phyloP scores from a whole-genome alignment of 371 early-diverging fungal genomes.

The Blyttiomyces sp. region DNA sequence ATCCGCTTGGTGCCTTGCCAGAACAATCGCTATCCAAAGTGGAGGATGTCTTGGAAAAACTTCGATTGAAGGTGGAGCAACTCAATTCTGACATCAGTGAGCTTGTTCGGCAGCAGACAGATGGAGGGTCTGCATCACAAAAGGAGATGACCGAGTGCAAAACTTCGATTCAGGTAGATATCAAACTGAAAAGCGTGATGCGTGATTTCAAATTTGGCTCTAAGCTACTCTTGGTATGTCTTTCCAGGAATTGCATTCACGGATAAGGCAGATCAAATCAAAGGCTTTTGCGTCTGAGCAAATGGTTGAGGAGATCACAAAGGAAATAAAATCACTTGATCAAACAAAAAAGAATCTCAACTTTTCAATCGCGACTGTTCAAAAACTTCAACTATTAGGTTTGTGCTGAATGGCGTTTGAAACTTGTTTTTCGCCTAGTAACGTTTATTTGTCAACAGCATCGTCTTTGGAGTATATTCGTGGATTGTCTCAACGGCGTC shows the following conservation, averaged over 20 bases:
- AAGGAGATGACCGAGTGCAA: conserved; percentile 68
- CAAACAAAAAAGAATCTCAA: conserved; percentile 88
- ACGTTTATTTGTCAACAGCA: conserved; percentile 53
- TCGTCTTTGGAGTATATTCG: conserved; percentile 78
- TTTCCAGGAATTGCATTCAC: conserved; percentile 63
- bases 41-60: conserved; percentile 62
- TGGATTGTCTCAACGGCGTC: conserved; percentile 58
- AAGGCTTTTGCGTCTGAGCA: conserved; percentile 82
- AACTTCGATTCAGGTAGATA: conserved; percentile 62
- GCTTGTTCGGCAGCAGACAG: conserved; percentile 68
- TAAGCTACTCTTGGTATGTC: neutral
- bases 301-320: conserved; percentile 90
- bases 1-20: conserved; percentile 5
- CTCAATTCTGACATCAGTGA: conserved; percentile 64
- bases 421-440: too few species aligned
- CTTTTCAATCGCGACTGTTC: conserved; percentile 73
- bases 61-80: conserved; percentile 55
- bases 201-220: neutral
- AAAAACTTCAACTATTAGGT: conserved; percentile 86
- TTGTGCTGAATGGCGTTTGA: conserved; percentile 2
- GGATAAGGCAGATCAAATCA: conserved; percentile 76
- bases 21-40: conserved; percentile 70
- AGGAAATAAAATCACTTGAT: conserved; percentile 91
- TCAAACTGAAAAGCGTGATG: conserved; percentile 17
- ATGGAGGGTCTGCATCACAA: conserved; percentile 41